A percentile compares a stretch with the other conserved stretches of the same genome.
Evolutionary conservation across 2,329 filamentous ascomycete genomes (phyloP).

Genomic region (Paradendryphiella salina): DNA sequence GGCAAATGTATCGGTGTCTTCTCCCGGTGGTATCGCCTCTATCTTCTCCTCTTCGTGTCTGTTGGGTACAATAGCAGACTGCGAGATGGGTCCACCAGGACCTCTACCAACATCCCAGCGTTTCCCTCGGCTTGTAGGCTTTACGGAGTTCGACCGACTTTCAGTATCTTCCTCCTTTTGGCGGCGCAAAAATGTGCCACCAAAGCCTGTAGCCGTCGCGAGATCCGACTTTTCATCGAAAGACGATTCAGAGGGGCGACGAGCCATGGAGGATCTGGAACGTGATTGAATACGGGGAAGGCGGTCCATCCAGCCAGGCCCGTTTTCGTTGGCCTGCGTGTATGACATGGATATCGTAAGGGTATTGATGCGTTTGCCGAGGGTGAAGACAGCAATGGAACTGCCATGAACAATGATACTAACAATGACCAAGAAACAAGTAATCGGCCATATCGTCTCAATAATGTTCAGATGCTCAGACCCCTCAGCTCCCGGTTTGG

Average conservation of each 20-base stretch:
- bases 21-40: constrained; percentile 45
- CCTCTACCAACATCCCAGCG: constrained; percentile 73
- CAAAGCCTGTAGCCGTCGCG: constrained; percentile 66
- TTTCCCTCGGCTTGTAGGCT: constrained; percentile 61
- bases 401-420: constrained; percentile 97
- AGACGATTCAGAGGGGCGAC: constrained; percentile 63
- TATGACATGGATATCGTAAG: constrained; percentile 95
- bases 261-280: constrained; percentile 71
- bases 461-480: constrained; percentile 72
- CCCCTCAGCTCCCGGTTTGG: constrained; percentile 51
- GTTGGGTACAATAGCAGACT: constrained; percentile 85
- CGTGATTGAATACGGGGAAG: constrained; percentile 82
- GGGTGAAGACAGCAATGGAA: constrained; percentile 95
- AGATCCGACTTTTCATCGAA: constrained; percentile 62
- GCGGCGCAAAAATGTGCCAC: constrained; percentile 79
- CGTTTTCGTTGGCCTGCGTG: constrained; percentile 84
- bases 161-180: constrained; percentile 73
- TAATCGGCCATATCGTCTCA: constrained; percentile 91
- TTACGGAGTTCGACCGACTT: constrained; percentile 60
- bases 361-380: constrained; percentile 98
- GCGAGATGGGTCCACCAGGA: constrained; percentile 81
- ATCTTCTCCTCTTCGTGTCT: constrained; percentile 37
- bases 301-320: constrained; percentile 92
- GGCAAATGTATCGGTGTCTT: constrained; percentile 51
- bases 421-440: constrained; percentile 87